Percentiles rank a stretch among this genome's conserved stretches.
These are phyloP conservation scores for Ganoderma boninense DNA, from an alignment of 1,284 basidiomycete genomes.

Conservation along the genomic window DNA sequence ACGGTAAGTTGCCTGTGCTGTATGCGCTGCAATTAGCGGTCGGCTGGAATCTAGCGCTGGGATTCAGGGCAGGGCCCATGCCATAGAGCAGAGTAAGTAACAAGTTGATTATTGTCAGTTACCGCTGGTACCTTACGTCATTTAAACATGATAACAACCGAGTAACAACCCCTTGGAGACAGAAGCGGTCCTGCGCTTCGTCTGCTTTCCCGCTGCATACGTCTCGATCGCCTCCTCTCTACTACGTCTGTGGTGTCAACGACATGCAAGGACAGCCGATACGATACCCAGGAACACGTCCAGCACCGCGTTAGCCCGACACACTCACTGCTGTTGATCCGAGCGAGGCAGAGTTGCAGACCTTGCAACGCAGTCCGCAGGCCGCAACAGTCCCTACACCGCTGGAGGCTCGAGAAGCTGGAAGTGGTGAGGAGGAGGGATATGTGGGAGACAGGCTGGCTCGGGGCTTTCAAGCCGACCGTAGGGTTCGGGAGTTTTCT, in stretches of 20 bases:
- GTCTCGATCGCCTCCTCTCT: neutral
- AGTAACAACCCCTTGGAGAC: too few relatives aligned
- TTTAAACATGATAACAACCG: too few relatives aligned
- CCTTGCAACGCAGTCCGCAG: too few relatives aligned
- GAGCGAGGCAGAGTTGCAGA: slow-evolving; percentile 55
- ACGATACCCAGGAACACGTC: neutral
- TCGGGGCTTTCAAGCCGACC: slow-evolving; percentile 10
- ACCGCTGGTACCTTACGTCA: too few relatives aligned
- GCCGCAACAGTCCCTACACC: slow-evolving; percentile 36
- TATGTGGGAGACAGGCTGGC: slow-evolving; percentile 54
- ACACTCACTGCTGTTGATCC: slow-evolving; percentile 54
- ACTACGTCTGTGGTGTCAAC: neutral
- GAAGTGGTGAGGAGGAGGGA: slow-evolving; percentile 22
- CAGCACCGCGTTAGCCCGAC: neutral
- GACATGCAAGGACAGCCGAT: slow-evolving; percentile 10
- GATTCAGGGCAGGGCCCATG: too few relatives aligned
- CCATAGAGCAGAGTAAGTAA: too few relatives aligned
- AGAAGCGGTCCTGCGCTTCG: too few relatives aligned
- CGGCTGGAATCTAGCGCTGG: too few relatives aligned
- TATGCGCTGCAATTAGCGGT: too few relatives aligned
- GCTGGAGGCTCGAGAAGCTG: slow-evolving; percentile 50
- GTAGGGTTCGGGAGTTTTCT: slow-evolving; percentile 5
- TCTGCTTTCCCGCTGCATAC: neutral
- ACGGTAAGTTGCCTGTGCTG: too few relatives aligned
- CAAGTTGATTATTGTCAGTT: too few relatives aligned